Evolutionary conservation across 108 stramenopile genomes (phyloP), one percentile per base, ranked within the genome.

Genomic region (Hondaea fermentalgiana): DNA sequence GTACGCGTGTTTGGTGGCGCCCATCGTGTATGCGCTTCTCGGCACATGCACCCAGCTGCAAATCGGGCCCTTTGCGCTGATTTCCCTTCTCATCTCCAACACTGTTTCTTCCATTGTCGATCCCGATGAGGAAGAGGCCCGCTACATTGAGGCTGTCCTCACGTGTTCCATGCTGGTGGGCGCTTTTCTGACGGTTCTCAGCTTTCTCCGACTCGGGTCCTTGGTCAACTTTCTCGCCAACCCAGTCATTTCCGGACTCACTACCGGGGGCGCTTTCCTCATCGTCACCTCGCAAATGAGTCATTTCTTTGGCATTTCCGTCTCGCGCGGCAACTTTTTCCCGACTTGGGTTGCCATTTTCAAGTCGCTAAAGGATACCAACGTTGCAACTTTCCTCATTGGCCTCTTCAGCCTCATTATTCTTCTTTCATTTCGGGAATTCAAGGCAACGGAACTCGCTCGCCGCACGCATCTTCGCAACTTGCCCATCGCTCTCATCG

Each of bases 241-340:
- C 43, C 76, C 76, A 6, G 76, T 83, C 43, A 83, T 83, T 35
- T 53, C 49, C 19, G 76, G 76, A 1, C 76, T 83, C 49, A 83
- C 76, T 8, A 83, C 76, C 10, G 76, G 76, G 10, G 76, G 76
- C 3, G 76, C 76, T 12, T 83, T 83, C 4, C 51, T 83, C 23
- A 83, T 83, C 28, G 51, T 83, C 76, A 83, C 76, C n/a, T 83
- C 76, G 45, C 76, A 83, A 35, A 83, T 83, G 76, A 53, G 76
- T 23, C 51, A 47, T 12, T 83, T 83, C 51, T 83, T 83, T 47
- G 76, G 76, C n/a, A 83, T 83, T 1, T 25, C 76, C 17, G 51
- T 83, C 28, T 17, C 76, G n/a, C 76, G 76, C 76, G 76, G 76
- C 6, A 83, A 53, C 3, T 83, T 83, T 35, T 83, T 83, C 76